Evolutionary conservation across 257 asterid genomes (phyloP), one percentile per base, ranked within the genome.

Genomic region (Eustoma russellianum): DNA sequence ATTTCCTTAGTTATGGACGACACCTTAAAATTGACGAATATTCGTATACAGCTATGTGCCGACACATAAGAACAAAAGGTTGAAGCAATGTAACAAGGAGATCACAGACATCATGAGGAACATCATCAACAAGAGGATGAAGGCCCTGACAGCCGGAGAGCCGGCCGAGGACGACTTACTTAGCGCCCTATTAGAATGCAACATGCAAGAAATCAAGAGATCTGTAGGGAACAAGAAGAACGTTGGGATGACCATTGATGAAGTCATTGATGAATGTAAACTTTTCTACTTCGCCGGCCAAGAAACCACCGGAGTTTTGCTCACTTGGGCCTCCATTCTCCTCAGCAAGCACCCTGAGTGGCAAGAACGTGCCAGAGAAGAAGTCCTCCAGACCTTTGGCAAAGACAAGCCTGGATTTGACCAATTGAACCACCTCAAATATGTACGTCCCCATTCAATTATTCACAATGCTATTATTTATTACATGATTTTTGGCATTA

Each of bases 351-450:
- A 57, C 12, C 53, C 46, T 3, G 46, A 46, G 46, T 57, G 62
- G 62, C 62, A 57, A 46, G 46, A 46, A 6, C 53, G 62, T 2
- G 62, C 62, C 3, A 57, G 62, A 30, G 53, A 57, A 57, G 62
- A 57, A 46, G 62, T 57, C 10, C 14, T 57, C 3, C 53, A 33
- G 13, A 5, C 33, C 34, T 57, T 57, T 11, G 62, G 62, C 53
- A 46, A 46, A 7, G 46, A 46, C 41, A 46, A 57, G 46, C 61
- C 52, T 11, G 52, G 15, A 0, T 46, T 30, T 15, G 53, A 46
- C 5, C 8, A 18, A 6, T 16, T 57, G 46, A 57, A 46, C 47
- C 62, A 46, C 33, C 53, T 46, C 17, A 57, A 57, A 57, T 46
- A 16, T 16, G 62, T 57, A 57, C 19, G 51, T 40, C 13, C 13